Percentiles rank a stretch among this genome's conserved stretches.
Evolutionary conservation across 176 grass and related monocot genomes (phyloP).

Genomic region (Carex littledalei): DNA sequence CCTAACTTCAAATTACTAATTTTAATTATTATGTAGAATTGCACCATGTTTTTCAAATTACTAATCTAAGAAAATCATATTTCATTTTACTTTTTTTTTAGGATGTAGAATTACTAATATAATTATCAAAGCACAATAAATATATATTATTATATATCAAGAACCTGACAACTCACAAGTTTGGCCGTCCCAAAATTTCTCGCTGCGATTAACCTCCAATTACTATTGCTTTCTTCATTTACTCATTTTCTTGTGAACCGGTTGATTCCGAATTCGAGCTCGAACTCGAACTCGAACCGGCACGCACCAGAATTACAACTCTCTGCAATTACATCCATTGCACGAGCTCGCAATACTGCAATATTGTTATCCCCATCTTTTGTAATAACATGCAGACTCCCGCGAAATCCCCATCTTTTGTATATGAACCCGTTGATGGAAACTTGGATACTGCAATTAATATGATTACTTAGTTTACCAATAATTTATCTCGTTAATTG

Average conservation of each 20-base stretch:
- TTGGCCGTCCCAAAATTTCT: slow-evolving; percentile 69
- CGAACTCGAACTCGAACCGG: not conserved
- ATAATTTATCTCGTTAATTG: too few species aligned
- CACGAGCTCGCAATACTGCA: slow-evolving; percentile 40
- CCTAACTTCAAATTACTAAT: too few species aligned
- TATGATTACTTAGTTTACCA: too few species aligned
- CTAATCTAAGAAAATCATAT: too few species aligned
- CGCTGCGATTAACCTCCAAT: slow-evolving; percentile 54
- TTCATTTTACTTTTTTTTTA: too few species aligned
- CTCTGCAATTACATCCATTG: slow-evolving; percentile 22
- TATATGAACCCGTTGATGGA: too few species aligned
- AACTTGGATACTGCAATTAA: too few species aligned
- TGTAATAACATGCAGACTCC: slow-evolving; percentile 64
- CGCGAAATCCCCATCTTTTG: slow-evolving; percentile 35
- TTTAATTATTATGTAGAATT: too few species aligned
- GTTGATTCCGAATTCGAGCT: not conserved
- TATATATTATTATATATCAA: slow-evolving; percentile 32
- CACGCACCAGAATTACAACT: not conserved
- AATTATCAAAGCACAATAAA: too few species aligned
- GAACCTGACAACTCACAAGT: slow-evolving; percentile 79
- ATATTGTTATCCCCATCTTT: slow-evolving; percentile 49
- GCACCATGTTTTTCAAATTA: too few species aligned
- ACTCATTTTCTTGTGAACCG: not conserved
- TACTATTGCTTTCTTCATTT: slow-evolving; percentile 17
- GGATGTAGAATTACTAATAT: too few species aligned